These are phyloP conservation scores for Penicillium hesseltinei DNA, from an alignment of 2,329 filamentous ascomycete species.

Conservation along the genomic window DNA sequence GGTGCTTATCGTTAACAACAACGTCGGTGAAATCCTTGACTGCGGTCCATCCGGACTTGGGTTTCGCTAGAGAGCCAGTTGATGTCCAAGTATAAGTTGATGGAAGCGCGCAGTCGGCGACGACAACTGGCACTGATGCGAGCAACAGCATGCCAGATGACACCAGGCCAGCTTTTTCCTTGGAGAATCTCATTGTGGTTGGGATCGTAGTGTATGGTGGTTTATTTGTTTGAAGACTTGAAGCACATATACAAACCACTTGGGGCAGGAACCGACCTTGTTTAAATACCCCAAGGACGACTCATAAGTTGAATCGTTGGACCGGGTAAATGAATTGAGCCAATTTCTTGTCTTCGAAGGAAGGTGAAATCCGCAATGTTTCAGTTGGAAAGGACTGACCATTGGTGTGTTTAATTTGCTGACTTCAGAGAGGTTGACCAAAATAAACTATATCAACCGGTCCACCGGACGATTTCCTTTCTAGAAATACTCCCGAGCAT, in stretches of 20 bases:
- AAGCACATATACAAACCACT: background rate
- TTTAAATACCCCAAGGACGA: background rate
- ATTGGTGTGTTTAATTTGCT: background rate
- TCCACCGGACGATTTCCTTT: background rate
- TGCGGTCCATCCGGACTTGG: conserved; percentile 54
- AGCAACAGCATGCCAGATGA: background rate
- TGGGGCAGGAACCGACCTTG: background rate
- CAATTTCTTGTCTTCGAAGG: background rate
- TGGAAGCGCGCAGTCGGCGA: conserved; percentile 42
- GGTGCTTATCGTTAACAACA: conserved; percentile 56
- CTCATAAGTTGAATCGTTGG: background rate
- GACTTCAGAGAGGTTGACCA: background rate
- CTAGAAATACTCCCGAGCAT: background rate
- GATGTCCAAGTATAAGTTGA: conserved; percentile 60
- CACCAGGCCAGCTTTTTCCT: background rate
- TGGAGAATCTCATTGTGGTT: background rate
- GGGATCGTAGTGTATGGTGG: background rate
- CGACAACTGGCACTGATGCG: background rate
- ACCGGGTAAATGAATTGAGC: background rate
- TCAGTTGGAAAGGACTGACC: background rate
- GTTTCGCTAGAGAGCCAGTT: conserved; percentile 50
- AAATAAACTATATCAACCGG: background rate
- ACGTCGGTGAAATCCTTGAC: conserved; percentile 64
- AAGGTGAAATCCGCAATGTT: background rate
- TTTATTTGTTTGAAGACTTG: background rate